Base-by-base conservation (phyloP, 106 monocot genomes). In the Dendrobium huoshanense region DNA sequence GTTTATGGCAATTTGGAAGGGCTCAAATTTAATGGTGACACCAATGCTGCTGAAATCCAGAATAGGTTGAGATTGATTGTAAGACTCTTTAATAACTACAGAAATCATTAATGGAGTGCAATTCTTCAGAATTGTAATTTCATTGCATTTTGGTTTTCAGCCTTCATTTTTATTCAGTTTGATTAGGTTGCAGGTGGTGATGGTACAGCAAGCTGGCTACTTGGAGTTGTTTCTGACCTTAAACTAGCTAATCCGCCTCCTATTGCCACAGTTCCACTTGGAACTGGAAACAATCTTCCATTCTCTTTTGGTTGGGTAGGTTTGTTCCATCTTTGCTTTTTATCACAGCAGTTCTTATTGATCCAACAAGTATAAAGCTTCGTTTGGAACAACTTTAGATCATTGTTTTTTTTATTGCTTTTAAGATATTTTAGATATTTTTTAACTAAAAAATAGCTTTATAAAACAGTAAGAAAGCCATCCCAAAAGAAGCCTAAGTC, bases 261-360 rank as follows among this genome's bases (percentile, higher is more conserved):
- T 78, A 81, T 96, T 84, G 94, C 94, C 75, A 94, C 94, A 40
- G 86, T 92, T 0, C 96, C 96, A 80, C 67, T 96, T 29, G 96
- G 96, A 78, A 96, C 96, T 18, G 96, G 96, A 83, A 96, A 96
- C 85, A 96, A 96, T 77, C 87, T 96, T 84, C 96, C 90, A 1
- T 96, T 88, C 89, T 90, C 96, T 74, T 92, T 96, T 87, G 96
- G 96, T 58, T 96, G 96, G 96, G 96, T 96, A 90, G 15, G 90
- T 20, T 65, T 65, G 18, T 65, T 65, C 20, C n/a, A 22, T 22
- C 20, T 22, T 65, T 65, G 18, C 55, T 55, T 3, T 55, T 55
- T 55, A 55, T 55, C 18, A 18, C 55, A 55, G 17, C 11, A 11
- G 55, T 55, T 55, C 10, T 55, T 55, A 55, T 13, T 55, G 0